These are phyloP conservation scores for Mycena sanguinolenta DNA, from an alignment of 768 basidiomycete genomes.

Conservation along the genomic window DNA sequence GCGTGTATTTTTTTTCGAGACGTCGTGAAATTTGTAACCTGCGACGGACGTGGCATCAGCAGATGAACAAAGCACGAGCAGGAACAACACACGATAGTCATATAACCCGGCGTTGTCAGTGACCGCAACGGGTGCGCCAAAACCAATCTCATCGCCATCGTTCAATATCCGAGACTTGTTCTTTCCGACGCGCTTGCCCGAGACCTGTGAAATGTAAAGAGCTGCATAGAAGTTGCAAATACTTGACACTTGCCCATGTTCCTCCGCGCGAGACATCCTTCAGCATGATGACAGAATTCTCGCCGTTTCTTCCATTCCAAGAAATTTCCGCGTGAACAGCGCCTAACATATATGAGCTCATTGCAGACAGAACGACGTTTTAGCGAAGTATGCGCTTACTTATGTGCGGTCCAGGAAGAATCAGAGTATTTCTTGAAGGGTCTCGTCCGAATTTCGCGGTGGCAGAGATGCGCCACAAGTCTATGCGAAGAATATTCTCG, in stretches of 20 bases:
- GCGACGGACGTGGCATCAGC: background rate
- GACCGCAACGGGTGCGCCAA: conserved; percentile 27
- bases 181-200: background rate
- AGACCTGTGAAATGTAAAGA: conserved; percentile 10
- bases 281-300: background rate
- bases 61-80: background rate
- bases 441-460: conserved; percentile 17
- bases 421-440: conserved; percentile 8
- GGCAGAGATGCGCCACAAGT: conserved; percentile 31
- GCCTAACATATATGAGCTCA: conserved; percentile 14
- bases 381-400: conserved; percentile 4
- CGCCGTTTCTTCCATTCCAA: conserved; percentile 27
- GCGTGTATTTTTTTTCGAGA: background rate
- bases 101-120: background rate
- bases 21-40: conserved; percentile 30
- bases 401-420: conserved; percentile 29
- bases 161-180: background rate
- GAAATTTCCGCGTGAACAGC: conserved; percentile 20
- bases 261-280: conserved; percentile 21
- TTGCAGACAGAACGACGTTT: background rate
- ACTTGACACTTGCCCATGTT: conserved; percentile 23
- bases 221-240: background rate
- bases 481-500: conserved; percentile 16
- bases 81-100: conserved; percentile 23
- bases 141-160: conserved; percentile 21